Percentiles rank a stretch among this genome's conserved stretches.
Conservation (phyloP, 2,329 filamentous ascomycete species). For the Penicillium sp. region DNA sequence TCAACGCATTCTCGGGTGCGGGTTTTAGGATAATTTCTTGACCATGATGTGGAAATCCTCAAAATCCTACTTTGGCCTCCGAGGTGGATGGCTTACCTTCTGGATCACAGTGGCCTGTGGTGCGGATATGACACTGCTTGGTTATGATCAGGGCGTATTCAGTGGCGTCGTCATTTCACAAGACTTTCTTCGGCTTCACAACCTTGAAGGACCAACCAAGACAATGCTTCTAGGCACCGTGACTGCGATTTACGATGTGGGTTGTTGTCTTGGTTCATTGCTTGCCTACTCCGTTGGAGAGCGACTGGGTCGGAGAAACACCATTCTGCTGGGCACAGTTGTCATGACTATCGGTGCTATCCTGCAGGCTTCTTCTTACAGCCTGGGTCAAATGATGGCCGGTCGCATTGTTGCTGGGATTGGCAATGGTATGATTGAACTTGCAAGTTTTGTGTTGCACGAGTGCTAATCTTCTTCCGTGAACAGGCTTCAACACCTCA, state of each 20-base stretch:
- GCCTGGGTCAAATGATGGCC: constrained; percentile 50
- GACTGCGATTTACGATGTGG: constrained; percentile 12
- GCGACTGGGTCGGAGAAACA: constrained; percentile 7
- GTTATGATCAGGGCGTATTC: constrained; percentile 22
- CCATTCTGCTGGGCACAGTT: constrained; percentile 13
- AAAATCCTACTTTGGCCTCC: constrained; percentile 19
- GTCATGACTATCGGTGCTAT: constrained; percentile 47
- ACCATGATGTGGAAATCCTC: neutral
- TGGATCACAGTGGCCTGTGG: constrained; percentile 23
- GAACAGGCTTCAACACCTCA: constrained; percentile 48
- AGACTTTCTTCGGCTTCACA: constrained; percentile 9
- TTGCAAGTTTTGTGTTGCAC: neutral
- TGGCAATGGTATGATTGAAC: constrained; percentile 42
- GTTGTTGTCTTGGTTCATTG: constrained; percentile 9
- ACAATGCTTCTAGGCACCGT: constrained; percentile 7
- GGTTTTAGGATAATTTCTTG: neutral
- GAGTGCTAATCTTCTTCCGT: neutral
- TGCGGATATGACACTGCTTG: constrained; percentile 22
- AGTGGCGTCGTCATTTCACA: constrained; percentile 14
- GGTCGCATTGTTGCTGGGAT: constrained; percentile 50
- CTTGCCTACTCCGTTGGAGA: constrained; percentile 10
- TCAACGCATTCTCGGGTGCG: neutral
- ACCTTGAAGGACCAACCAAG: constrained; percentile 5
- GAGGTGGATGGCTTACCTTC: constrained; percentile 20
- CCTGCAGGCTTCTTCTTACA: constrained; percentile 48